These are phyloP conservation scores for Sclerotinia sclerotiorum DNA, from an alignment of 2,329 filamentous ascomycete species.

Conservation along the genomic window DNA sequence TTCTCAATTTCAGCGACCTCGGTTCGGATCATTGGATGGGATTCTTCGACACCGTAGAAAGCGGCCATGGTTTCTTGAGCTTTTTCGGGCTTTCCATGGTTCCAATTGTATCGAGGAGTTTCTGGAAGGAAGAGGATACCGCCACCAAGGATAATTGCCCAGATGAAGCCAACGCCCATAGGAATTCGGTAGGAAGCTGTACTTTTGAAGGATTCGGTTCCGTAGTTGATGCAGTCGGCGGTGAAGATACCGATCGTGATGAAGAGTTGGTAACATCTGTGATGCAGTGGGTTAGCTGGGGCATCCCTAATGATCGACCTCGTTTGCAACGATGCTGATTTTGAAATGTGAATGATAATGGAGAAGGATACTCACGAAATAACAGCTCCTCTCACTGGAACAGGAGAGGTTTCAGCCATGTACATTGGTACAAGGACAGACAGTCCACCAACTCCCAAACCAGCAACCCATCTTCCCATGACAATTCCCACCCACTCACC, in stretches of 20 bases:
- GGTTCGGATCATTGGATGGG: slow-evolving; percentile 50
- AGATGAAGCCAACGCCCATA: slow-evolving; percentile 55
- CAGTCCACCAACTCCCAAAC: slow-evolving; percentile 66
- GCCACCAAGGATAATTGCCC: slow-evolving; percentile 52
- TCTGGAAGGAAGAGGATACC: slow-evolving; percentile 57
- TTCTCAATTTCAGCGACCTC: slow-evolving; percentile 55
- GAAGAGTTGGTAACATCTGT: slow-evolving; percentile 67
- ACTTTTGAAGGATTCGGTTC: slow-evolving; percentile 41
- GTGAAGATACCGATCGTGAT: slow-evolving; percentile 69
- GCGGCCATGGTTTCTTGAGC: slow-evolving; percentile 53
- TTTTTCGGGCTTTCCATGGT: slow-evolving; percentile 48
- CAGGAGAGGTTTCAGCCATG: slow-evolving; percentile 63
- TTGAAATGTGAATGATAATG: not conserved
- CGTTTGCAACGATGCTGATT: not conserved
- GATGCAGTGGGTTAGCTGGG: slow-evolving; percentile 27
- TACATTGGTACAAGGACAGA: slow-evolving; percentile 67
- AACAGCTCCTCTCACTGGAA: slow-evolving; percentile 62
- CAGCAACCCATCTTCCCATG: slow-evolving; percentile 64
- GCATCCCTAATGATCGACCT: not conserved
- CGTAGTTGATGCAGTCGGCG: slow-evolving; percentile 56
- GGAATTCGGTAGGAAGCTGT: slow-evolving; percentile 62
- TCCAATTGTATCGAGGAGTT: slow-evolving; percentile 57
- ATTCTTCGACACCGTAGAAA: slow-evolving; percentile 48
- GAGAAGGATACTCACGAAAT: slow-evolving; percentile 46
- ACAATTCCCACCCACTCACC: slow-evolving; percentile 61